Evolutionary conservation across 1,139 yeast genomes (phyloP).

Genomic region (Scheffersomyces quercinus): DNA sequence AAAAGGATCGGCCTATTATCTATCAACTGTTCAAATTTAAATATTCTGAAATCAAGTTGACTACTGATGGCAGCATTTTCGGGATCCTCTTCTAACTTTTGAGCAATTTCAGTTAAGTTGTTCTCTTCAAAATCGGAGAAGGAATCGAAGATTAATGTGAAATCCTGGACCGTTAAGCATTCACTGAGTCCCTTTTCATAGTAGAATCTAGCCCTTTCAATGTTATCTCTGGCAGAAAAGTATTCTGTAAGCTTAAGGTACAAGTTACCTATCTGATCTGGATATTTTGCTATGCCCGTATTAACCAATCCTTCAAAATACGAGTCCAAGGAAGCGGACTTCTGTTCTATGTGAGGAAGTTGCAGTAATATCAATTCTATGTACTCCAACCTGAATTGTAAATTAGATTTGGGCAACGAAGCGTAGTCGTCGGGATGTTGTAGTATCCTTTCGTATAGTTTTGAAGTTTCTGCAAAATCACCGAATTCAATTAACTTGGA

Average conservation of each 20-base stretch:
- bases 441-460: slow-evolving; percentile 16
- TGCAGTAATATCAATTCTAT: slow-evolving; percentile 4
- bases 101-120: slow-evolving; percentile 38
- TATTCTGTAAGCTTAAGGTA: slow-evolving; percentile 52
- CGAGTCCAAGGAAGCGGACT: slow-evolving; percentile 4
- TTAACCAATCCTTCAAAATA: slow-evolving; percentile 35
- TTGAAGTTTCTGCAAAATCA: slow-evolving; percentile 14
- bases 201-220: slow-evolving; percentile 45
- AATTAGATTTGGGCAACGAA: slow-evolving; percentile 8
- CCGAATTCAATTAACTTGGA: slow-evolving; percentile 26
- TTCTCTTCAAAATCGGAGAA: slow-evolving; percentile 65
- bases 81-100: slow-evolving; percentile 15
- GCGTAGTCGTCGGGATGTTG: slow-evolving; percentile 12
- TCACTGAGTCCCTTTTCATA: slow-evolving; percentile 49
- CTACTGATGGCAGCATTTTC: slow-evolving; percentile 15
- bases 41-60: slow-evolving; percentile 46
- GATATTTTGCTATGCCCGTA: slow-evolving; percentile 47
- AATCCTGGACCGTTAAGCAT: slow-evolving; percentile 60
- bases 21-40: slow-evolving; percentile 56
- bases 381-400: slow-evolving; percentile 8
- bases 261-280: slow-evolving; percentile 61
- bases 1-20: slow-evolving; percentile 55
- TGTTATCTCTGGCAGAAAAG: slow-evolving; percentile 32
- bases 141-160: slow-evolving; percentile 63
- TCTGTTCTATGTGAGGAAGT: not conserved